Percentiles rank a stretch among this genome's conserved stretches.
Evolutionary conservation across 805 yeast genomes (phyloP).

Genomic region (Cyberlindnera mycetangii): DNA sequence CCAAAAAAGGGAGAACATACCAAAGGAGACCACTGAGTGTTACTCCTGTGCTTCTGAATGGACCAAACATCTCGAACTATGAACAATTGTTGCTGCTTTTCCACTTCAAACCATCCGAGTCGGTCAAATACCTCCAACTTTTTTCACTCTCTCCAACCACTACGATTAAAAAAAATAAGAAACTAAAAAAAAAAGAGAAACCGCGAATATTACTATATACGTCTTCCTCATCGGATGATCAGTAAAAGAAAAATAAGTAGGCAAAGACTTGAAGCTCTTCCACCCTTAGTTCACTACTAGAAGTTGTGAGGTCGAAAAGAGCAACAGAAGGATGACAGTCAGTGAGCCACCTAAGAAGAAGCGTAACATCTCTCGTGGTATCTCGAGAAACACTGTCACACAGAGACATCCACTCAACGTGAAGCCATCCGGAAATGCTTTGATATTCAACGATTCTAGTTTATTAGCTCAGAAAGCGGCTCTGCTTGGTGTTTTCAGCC

Average conservation of each 20-base stretch:
- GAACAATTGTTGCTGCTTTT: neutral
- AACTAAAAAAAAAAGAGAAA: neutral
- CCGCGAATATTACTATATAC: neutral
- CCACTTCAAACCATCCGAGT: neutral
- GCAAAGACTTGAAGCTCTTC: no score
- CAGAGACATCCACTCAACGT: constrained; percentile 69
- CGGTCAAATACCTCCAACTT: neutral
- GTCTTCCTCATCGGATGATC: neutral
- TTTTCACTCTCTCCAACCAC: neutral
- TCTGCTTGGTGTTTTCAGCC: constrained; percentile 47
- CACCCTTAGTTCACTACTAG: no score
- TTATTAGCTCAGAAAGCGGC: constrained; percentile 14
- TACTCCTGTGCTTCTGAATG: constrained; percentile 59
- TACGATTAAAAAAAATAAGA: neutral
- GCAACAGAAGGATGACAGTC: constrained; percentile 17
- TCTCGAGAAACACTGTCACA: constrained; percentile 27
- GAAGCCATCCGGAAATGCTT: constrained; percentile 70
- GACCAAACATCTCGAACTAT: constrained; percentile 54
- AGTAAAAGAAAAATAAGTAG: no score
- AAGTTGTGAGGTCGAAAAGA: neutral
- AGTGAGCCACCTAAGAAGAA: constrained; percentile 23
- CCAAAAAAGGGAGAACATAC: constrained; percentile 36
- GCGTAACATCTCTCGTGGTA: constrained; percentile 21
- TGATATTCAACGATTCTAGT: constrained; percentile 32
- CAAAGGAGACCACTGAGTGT: constrained; percentile 74